Base-by-base conservation (phyloP, 2,329 filamentous ascomycete species). In the Aspergillus hiratsukae region DNA sequence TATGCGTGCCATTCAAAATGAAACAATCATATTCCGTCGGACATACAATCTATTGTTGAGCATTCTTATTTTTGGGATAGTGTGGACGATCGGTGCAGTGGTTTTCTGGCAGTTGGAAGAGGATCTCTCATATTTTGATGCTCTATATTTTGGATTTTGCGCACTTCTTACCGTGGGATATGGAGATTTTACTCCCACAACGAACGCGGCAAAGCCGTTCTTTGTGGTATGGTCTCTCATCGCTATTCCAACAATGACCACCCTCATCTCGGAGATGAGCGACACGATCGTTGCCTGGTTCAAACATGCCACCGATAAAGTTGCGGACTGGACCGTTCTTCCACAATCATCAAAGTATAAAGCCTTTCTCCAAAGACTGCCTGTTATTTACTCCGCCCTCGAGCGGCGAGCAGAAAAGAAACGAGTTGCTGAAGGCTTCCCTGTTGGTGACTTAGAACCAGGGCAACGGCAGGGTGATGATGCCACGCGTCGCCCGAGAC, bases 211-310 rank as follows among this genome's bases (percentile, higher is more conserved):
- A 1, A 87, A 89, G 54, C 85, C 89, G 0, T 96, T 96, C 70
- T 97, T 96, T 66, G 89, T 97, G n/a, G 87, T 96, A 55, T 97
- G 92, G 92, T 90, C 87, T 14, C 72, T 97, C 1, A 81, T 96
- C 27, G 91, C 91, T 0, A 80, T 96, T 3, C 92, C 92, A 0
- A 92, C 89, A 2, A 92, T 92, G 82, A 96, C 92, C 0, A 87
- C 96, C 19, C 81, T 97, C 11, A 89, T 95, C 60, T 88, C 86
- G 10, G 89, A 92, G 62, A 88, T 94, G 57, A 89, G 89, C 25
- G 88, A 95, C 66, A 97, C 92, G 0, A 82, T 96, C 21, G 87
- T 96, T 11, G 75, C 76, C 2, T 79, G 77, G 41, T 85, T 88
- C 71, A 87, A 88, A 63, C 77, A 78, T n/a, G 82, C 80, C 51